A percentile compares a stretch with the other conserved stretches of the same genome.
Conservation (phyloP, 192 early-diverging fungal genomes). For the Diversispora epigaea region DNA sequence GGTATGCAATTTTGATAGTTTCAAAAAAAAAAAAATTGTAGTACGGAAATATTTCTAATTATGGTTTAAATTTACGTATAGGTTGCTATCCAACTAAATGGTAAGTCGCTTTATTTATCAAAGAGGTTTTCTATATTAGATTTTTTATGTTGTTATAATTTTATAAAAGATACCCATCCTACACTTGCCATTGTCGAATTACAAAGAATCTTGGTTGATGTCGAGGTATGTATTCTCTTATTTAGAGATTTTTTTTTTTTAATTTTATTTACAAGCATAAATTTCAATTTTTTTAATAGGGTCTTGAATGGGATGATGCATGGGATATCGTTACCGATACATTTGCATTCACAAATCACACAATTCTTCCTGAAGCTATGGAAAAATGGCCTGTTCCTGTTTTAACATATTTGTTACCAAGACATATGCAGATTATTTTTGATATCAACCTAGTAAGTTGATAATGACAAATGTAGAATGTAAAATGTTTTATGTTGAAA, state of each 20-base stretch:
- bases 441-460: constrained; percentile 83
- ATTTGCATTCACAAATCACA: constrained; percentile 99
- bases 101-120: constrained; percentile 34
- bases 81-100: constrained; percentile 91
- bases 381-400: constrained; percentile 97
- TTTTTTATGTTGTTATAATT: background rate
- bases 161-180: constrained; percentile 83
- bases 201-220: constrained; percentile 89
- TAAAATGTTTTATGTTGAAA: background rate
- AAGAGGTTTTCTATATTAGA: background rate
- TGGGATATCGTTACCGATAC: constrained; percentile 88
- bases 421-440: constrained; percentile 98
- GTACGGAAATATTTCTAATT: too few relatives aligned
- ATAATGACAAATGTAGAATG: background rate
- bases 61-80: background rate
- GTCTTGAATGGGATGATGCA: constrained; percentile 89
- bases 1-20: constrained; percentile 42
- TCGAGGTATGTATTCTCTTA: constrained; percentile 53
- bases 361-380: constrained; percentile 96
- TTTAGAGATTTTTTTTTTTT: background rate
- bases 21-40: too few relatives aligned
- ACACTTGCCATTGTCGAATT: constrained; percentile 92
- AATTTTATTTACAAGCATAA: background rate
- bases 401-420: constrained; percentile 87
- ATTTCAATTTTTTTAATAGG: constrained; percentile 23